These are phyloP conservation scores for Dalechampia spathulata DNA, from an alignment of 441 rosid species.

Conservation along the genomic window DNA sequence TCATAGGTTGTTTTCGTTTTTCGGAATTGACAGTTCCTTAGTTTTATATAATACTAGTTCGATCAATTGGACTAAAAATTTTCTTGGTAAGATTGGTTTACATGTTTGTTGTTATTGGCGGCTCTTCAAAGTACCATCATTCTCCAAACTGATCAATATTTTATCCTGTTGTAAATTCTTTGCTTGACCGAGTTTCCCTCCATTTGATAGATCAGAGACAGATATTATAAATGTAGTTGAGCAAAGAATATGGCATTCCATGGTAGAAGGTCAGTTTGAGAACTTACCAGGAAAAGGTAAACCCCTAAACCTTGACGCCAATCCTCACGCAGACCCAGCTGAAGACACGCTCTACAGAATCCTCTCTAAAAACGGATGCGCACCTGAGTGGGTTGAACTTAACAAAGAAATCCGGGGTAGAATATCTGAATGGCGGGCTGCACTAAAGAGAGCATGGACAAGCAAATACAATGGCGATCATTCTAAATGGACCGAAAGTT, in stretches of 20 bases:
- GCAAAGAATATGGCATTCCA: conserved; percentile 91
- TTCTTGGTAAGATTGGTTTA: neutral
- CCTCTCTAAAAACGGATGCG: conserved; percentile 67
- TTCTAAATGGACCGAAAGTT: conserved; percentile 39
- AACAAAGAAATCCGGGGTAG: conserved; percentile 62
- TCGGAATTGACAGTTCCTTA: neutral
- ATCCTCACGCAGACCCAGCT: conserved; percentile 83
- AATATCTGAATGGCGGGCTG: conserved; percentile 51
- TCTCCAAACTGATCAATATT: neutral
- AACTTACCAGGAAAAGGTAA: conserved; percentile 90
- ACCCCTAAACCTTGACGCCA: conserved; percentile 52
- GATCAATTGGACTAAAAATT: neutral
- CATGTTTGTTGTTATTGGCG: neutral
- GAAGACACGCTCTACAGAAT: conserved; percentile 76
- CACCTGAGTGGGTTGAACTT: conserved; percentile 93
- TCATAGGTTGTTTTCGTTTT: too few relatives aligned
- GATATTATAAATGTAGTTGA: conserved; percentile 77
- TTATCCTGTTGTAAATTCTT: neutral
- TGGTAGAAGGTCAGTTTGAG: conserved; percentile 93
- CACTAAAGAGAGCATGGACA: conserved; percentile 59
- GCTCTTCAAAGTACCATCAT: neutral
- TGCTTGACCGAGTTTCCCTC: too few relatives aligned
- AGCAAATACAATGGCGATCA: conserved; percentile 37
- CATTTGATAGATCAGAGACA: conserved; percentile 66
- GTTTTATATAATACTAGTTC: neutral